A percentile compares a stretch with the other conserved stretches of the same genome.
These are phyloP conservation scores for Styphnolobium japonicum DNA, from an alignment of 306 rosid species.

Conservation along the genomic window DNA sequence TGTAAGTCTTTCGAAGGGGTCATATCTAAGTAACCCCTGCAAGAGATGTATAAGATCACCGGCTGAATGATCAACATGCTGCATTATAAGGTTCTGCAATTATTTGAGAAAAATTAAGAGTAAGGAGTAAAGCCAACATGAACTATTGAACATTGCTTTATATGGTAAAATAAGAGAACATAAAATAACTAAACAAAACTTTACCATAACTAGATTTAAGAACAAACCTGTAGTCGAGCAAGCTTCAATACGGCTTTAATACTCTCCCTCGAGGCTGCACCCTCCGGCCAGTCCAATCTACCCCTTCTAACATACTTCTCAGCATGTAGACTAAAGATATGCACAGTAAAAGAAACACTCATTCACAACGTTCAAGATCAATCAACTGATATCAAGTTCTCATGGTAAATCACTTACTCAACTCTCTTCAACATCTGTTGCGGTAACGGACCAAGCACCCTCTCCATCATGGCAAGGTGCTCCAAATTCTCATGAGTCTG, in stretches of 20 bases:
- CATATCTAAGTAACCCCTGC: conserved; percentile 82
- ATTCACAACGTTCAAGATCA: not conserved
- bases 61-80: conserved; percentile 92
- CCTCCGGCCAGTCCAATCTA: conserved; percentile 90
- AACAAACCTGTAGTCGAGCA: conserved; percentile 78
- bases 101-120: not conserved
- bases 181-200: not conserved
- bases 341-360: not conserved
- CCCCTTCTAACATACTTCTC: conserved; percentile 90
- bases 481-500: conserved; percentile 96
- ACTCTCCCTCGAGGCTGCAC: conserved; percentile 86
- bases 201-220: too few species aligned
- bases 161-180: not conserved
- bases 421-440: conserved; percentile 66
- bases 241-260: conserved; percentile 83
- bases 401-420: conserved; percentile 52
- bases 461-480: conserved; percentile 98
- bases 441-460: conserved; percentile 76
- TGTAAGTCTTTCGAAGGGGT: conserved; percentile 63
- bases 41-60: conserved; percentile 87
- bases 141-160: not conserved
- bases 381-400: not conserved
- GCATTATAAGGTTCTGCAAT: conserved; percentile 87
- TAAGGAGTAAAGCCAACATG: not conserved
- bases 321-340: conserved; percentile 62